Percentiles rank a stretch among this genome's conserved stretches.
phyloP scores from a whole-genome alignment of 345 rosid genomes.

The Acer yangbiense region DNA sequence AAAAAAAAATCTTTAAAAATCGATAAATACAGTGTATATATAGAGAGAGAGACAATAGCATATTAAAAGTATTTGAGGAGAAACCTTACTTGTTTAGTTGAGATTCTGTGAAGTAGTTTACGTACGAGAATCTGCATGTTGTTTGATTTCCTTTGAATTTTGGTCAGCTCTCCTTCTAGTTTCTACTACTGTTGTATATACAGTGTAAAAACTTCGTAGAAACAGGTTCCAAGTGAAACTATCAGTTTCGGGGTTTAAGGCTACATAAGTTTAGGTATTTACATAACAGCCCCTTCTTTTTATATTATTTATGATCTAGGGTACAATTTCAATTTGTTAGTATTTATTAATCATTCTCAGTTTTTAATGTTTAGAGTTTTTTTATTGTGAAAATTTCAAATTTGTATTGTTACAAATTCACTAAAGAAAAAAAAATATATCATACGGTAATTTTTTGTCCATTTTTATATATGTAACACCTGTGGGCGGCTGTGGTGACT shows the following conservation, averaged over 20 bases:
- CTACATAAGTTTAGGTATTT: not conserved
- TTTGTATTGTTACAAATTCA: too few species aligned
- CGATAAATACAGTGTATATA: not conserved
- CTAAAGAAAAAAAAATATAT: too few species aligned
- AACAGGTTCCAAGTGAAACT: not conserved
- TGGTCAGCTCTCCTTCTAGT: not conserved
- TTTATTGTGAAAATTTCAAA: too few species aligned
- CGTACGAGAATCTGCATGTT: conserved; percentile 43
- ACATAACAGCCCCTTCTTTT: not conserved
- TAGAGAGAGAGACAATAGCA: not conserved
- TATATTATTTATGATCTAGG: not conserved
- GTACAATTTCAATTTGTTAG: not conserved
- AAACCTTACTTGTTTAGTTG: conserved; percentile 33
- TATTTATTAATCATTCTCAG: not conserved
- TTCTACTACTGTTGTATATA: not conserved
- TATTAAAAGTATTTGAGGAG: not conserved
- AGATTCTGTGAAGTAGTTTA: conserved; percentile 40
- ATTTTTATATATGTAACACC: too few species aligned
- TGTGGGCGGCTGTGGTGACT: too few species aligned
- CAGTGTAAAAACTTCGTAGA: not conserved
- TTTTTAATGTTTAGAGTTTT: too few species aligned
- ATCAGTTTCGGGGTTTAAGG: not conserved
- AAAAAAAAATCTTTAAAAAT: not conserved
- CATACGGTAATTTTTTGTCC: too few species aligned
- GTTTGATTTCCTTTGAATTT: not conserved